Evolutionary conservation across 2,329 filamentous ascomycete species (phyloP).

Genomic region (Daldinia sp.): DNA sequence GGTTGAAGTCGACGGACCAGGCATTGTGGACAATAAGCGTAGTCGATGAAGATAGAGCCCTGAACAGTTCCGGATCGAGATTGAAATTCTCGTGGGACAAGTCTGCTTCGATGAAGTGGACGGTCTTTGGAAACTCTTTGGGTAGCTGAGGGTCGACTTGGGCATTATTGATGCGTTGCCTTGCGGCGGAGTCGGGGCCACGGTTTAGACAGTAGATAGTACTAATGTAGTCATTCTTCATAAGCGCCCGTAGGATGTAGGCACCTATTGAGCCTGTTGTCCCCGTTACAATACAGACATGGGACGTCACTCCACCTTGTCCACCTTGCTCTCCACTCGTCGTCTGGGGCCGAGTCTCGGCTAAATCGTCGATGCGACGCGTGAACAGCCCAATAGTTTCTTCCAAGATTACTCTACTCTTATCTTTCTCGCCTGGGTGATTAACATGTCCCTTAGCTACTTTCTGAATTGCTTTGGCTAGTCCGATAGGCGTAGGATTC

Average conservation of each 20-base stretch:
- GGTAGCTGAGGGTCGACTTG: slow-evolving; percentile 9
- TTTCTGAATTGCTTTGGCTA: slow-evolving; percentile 25
- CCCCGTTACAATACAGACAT: slow-evolving; percentile 29
- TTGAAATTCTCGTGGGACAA: slow-evolving; percentile 17
- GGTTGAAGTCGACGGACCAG: slow-evolving; percentile 37
- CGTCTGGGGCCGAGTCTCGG: neutral
- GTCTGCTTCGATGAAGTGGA: slow-evolving; percentile 27
- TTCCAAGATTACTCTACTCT: neutral
- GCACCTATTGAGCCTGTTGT: slow-evolving; percentile 32
- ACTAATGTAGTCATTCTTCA: slow-evolving; percentile 6
- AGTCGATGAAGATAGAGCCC: slow-evolving; percentile 10
- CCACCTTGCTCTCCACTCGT: neutral
- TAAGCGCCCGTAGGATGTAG: slow-evolving; percentile 31
- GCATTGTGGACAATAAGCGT: slow-evolving; percentile 37
- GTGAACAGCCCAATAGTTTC: neutral
- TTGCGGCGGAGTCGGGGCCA: slow-evolving; percentile 17
- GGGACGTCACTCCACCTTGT: neutral
- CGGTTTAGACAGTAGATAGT: slow-evolving; percentile 35
- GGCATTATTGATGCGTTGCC: slow-evolving; percentile 22
- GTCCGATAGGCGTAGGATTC: slow-evolving; percentile 23
- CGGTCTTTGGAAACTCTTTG: slow-evolving; percentile 12
- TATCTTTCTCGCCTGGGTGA: neutral
- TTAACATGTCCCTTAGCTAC: neutral
- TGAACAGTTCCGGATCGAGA: slow-evolving; percentile 8
- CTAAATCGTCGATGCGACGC: neutral